Evolutionary conservation across 805 yeast genomes (phyloP), one percentile per base, ranked within the genome.

Genomic region (Zygosaccharomyces lentus): DNA sequence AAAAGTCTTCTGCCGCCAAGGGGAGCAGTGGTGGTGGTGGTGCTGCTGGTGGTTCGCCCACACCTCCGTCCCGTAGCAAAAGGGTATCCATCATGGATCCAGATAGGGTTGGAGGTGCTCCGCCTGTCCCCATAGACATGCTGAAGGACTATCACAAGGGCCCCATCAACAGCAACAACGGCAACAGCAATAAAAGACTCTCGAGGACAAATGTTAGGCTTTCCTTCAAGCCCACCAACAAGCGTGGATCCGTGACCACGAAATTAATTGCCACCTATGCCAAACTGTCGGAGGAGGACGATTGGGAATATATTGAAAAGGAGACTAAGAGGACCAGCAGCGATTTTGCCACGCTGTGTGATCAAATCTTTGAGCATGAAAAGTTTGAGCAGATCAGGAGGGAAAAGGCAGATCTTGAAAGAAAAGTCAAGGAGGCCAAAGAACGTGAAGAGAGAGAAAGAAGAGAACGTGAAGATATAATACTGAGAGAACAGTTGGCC

Each of bases 241-340:
- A 83, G 58, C 75, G 90, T 56, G 82, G 82, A 50, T 83, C 90
- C 0, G 79, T 84, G 36, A 84, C 91, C 0, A 71, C 87, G 34
- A 84, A 81, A 57, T 63, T 84, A 50, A 74, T 84, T 48, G 76
- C 88, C 1, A 80, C 88, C 0, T 84, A 84, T 63, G 87, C 91
- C 27, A 82, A 80, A 59, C 67, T 84, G 49, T 74, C 87, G 2
- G 83, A 80, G 47, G 74, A 71, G 45, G 72, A 76, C 34, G 84
- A 80, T 49, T 78, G 87, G 80, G 84, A 80, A 55, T 77, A 77
- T 55, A 76, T 83, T 64, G 86, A 82, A 56, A 80, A 77, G 56
- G 87, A 81, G 61, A 81, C 88, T 5, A 82, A 78, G 65, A 74
- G 93, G 64, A 82, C 90, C 1, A 80, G 87, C 30, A 81, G 87